phyloP scores from a whole-genome alignment of 306 rosid genomes.

The Cucumis cinereus region DNA sequence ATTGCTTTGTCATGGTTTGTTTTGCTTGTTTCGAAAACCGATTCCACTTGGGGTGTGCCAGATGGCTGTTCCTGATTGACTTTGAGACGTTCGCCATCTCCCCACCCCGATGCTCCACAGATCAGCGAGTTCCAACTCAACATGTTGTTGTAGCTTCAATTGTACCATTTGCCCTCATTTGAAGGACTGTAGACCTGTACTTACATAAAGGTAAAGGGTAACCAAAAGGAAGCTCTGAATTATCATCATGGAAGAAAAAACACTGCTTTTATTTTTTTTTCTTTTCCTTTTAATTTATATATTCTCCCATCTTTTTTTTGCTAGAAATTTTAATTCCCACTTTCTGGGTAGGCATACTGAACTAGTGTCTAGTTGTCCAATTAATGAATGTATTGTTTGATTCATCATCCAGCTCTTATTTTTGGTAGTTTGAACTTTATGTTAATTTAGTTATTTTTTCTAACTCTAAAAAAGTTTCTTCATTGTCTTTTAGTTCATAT shows the following conservation, averaged over 20 bases:
- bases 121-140: not conserved
- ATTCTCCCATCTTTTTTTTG: not conserved
- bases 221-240: slow-evolving; percentile 4
- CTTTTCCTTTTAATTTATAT: not conserved
- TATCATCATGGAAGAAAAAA: not conserved
- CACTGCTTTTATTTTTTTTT: not conserved
- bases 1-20: slow-evolving; percentile 32
- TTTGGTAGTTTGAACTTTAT: not conserved
- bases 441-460: not conserved
- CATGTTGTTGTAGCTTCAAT: slow-evolving; percentile 3
- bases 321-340: not conserved
- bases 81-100: not conserved
- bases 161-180: slow-evolving; percentile 6
- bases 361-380: slow-evolving; percentile 4
- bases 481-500: not conserved
- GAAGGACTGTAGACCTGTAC: not conserved
- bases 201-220: slow-evolving; percentile 7
- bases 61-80: not conserved
- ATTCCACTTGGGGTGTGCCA: not conserved
- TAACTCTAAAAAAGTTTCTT: not conserved
- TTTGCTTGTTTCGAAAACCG: not conserved
- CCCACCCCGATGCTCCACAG: not conserved
- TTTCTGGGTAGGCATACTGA: not conserved
- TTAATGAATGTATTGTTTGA: slow-evolving; percentile 5
- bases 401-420: not conserved